Base-by-base conservation (phyloP, 1,139 yeast genomes). In the Trichomonascaceae sp. region DNA sequence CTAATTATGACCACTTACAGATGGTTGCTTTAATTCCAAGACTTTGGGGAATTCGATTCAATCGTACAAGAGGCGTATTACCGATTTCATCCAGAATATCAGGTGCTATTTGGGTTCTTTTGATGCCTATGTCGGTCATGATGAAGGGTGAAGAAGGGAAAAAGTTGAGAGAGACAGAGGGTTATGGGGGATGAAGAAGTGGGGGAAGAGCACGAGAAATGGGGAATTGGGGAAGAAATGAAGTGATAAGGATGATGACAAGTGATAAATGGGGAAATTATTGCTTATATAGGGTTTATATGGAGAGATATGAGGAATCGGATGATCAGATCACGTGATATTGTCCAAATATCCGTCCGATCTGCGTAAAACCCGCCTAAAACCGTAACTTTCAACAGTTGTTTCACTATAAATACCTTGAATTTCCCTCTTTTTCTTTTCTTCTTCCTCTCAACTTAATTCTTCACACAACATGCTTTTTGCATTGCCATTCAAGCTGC, bases 1-100 rank as follows among this genome's bases (percentile, higher is more conserved):
- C 27, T 22, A 18, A 6, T 19, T n/a, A 27, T 80, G 10, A 17
- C 30, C n/a, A 62, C 66, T 50, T 53, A 62, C 66, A 60, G 20
- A 71, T 57, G 3, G 67, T 64, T 43, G 84, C 91, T 70, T 84
- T 85, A 67, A 88, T 81, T 8, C 95, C 95, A 53, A 80, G 73
- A 17, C 86, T 80, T 69, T 86, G 85, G 22, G 96, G 96, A 58
- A 88, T 80, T 65, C 80, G 83, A 75, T 85, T 87, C 59, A 88
- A 74, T 66, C 77, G 79, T 61, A 88, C 83, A 68, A 88, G 72
- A 10, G 96, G 96, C 13, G 96, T 88, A 76, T 87, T 83, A 54
- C 96, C 96, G 60, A 88, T 84, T 63, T 83, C 82, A 55, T 84
- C 87, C 53, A 85, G 73, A 39, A 71, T 65, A 39, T 65, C 61